Evolutionary conservation across 2,329 filamentous ascomycete species (phyloP).

Genomic region (Cladosporium phlei): DNA sequence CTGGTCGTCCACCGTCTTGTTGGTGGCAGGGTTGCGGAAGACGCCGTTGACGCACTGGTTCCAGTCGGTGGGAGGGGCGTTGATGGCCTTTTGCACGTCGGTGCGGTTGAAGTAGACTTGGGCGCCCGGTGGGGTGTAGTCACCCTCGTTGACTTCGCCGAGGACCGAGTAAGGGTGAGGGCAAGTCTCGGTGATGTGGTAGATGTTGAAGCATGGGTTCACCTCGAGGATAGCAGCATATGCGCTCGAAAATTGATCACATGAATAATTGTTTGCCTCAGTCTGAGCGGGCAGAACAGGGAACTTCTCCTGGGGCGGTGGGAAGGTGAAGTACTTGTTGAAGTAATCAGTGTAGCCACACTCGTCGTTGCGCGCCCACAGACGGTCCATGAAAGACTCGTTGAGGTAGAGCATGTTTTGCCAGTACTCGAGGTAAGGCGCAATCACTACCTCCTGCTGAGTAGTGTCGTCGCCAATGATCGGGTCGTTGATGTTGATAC

Average conservation of each 20-base stretch:
- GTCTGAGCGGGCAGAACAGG: constrained; percentile 27
- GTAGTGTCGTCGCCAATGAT: constrained; percentile 41
- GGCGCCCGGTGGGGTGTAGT: constrained; percentile 16
- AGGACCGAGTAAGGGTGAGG: constrained; percentile 33
- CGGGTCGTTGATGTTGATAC: constrained; percentile 47
- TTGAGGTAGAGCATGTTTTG: constrained; percentile 39
- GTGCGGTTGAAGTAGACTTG: constrained; percentile 56
- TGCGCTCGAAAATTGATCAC: constrained; percentile 39
- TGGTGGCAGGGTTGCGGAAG: constrained; percentile 21
- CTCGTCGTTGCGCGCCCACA: constrained; percentile 28
- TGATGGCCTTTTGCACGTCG: constrained; percentile 48
- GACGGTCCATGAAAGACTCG: constrained; percentile 34
- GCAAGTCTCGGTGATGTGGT: constrained; percentile 45
- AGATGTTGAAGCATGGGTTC: constrained; percentile 50
- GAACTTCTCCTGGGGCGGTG: constrained; percentile 33
- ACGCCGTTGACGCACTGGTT: constrained; percentile 30
- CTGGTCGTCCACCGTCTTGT: constrained; percentile 27
- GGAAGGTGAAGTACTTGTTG: constrained; percentile 42
- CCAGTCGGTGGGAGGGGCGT: constrained; percentile 38
- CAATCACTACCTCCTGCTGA: constrained; percentile 33
- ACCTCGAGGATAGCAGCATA: constrained; percentile 37
- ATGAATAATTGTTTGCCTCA: constrained; percentile 25
- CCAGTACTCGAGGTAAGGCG: constrained; percentile 38
- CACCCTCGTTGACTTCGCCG: constrained; percentile 19
- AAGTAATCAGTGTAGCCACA: constrained; percentile 33